A percentile compares a stretch with the other conserved stretches of the same genome.
phyloP scores from a whole-genome alignment of 306 rosid species.

The Prunus campanulata region DNA sequence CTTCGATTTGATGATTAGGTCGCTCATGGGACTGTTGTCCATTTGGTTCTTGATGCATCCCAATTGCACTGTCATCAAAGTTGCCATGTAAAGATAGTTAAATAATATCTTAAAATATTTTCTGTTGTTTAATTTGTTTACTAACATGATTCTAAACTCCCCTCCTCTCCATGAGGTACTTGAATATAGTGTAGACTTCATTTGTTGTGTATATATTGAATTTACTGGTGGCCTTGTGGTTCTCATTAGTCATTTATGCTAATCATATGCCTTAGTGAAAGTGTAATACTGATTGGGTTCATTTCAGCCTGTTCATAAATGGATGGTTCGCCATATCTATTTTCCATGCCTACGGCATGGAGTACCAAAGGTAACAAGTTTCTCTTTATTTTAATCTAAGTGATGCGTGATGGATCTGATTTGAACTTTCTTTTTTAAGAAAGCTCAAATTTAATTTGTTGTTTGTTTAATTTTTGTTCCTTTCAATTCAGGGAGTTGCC shows the following conservation, averaged over 20 bases:
- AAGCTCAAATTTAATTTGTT: slow-evolving; percentile 14
- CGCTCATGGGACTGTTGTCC: background rate
- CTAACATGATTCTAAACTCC: background rate
- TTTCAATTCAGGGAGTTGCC: slow-evolving; percentile 58
- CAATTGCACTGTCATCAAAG: background rate
- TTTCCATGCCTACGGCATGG: slow-evolving; percentile 85
- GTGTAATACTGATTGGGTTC: slow-evolving; percentile 7
- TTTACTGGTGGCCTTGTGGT: background rate
- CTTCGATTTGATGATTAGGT: background rate
- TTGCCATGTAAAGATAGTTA: background rate
- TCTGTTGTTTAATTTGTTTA: background rate
- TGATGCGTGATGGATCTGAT: background rate
- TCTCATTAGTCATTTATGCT: background rate
- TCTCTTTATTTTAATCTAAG: background rate
- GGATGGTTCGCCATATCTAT: slow-evolving; percentile 96
- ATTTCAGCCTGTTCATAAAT: slow-evolving; percentile 92
- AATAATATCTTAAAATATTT: background rate
- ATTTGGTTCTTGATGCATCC: background rate
- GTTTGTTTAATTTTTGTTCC: background rate
- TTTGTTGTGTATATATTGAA: background rate
- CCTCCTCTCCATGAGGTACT: background rate
- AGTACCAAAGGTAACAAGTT: slow-evolving; percentile 67
- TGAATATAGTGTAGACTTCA: background rate
- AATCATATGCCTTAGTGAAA: background rate
- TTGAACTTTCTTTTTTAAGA: background rate